Base-by-base conservation (phyloP, 2,329 filamentous ascomycete species). In the Alternaria rosae region DNA sequence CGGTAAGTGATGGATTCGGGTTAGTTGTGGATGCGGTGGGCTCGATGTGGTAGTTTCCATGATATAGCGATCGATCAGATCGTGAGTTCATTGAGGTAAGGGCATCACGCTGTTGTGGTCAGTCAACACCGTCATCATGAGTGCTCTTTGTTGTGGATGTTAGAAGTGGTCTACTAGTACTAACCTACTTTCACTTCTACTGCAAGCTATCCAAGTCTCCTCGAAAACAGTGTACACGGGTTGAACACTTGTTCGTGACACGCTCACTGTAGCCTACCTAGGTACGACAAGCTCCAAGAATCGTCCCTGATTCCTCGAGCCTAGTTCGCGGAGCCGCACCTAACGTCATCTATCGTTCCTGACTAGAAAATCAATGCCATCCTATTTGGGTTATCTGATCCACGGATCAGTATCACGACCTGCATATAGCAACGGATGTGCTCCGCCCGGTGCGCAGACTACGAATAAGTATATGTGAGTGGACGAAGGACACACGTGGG, bases 401-500 rank as follows among this genome's bases (percentile, higher is more conserved):
- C 28, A 35, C 21, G 28, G 47, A 32, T 20, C 47, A 35, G 17
- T 21, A 35, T 15, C 17, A 12, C 17, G 28, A 50, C 47, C 47
- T 50, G 28, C 47, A 50, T 50, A 35, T 50, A 35, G 47, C 47
- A 50, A 23, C 47, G 28, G 20, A 50, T 21, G 35, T 12, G 20
- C 47, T 50, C 32, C 47, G 28, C 28, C 47, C 43, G 13, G 23
- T 28, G 43, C 43, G 26, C 43, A 28, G 43, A 25, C 47, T 9
- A 21, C 5, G 17, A 28, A 35, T 9, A 17, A 2, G 32, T 30
- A 10, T n/a, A 7, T 11, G 8, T 30, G 17, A 50, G 47, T 50
- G 28, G 47, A 23, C 8, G 11, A 9, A 10, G 7, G 13, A 13
- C 28, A 35, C 47, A 50, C 28, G 28, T 50, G 28, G 28, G 17